Conservation (phyloP, 768 basidiomycete species). For the Podaxis mareebaensis region DNA sequence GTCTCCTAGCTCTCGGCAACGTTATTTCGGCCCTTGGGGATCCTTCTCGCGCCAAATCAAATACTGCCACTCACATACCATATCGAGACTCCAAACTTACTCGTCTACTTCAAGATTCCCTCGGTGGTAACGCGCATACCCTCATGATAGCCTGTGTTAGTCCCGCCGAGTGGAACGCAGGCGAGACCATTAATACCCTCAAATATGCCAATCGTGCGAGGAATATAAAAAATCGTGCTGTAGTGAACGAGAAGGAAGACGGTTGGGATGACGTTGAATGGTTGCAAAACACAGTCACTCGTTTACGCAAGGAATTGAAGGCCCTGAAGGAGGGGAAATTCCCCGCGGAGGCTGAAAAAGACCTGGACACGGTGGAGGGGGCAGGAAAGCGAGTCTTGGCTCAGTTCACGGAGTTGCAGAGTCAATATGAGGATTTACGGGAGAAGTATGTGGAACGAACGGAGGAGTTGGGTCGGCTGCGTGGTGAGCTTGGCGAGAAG, state of each 20-base stretch:
- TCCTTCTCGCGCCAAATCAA: constrained; percentile 81
- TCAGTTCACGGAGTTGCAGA: constrained; percentile 83
- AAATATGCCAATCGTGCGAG: constrained; percentile 97
- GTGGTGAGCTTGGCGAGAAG: constrained; percentile 76
- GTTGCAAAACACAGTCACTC: constrained; percentile 83
- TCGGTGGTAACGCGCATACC: constrained; percentile 97
- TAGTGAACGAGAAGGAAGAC: constrained; percentile 91
- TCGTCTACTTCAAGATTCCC: constrained; percentile 91
- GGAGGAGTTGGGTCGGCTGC: constrained; percentile 80
- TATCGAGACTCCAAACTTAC: constrained; percentile 99
- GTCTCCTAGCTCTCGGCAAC: constrained; percentile 93
- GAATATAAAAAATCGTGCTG: constrained; percentile 95
- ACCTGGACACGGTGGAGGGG: constrained; percentile 49
- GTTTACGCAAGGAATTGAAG: constrained; percentile 87
- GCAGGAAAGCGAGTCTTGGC: constrained; percentile 75
- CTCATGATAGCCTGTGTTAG: constrained; percentile 99
- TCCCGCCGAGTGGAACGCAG: constrained; percentile 92
- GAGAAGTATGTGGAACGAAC: constrained; percentile 87
- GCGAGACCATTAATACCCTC: constrained; percentile 91
- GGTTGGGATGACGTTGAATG: constrained; percentile 99
- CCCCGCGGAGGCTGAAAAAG: constrained; percentile 28
- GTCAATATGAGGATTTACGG: constrained; percentile 81
- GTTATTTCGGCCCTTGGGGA: constrained; percentile 98
- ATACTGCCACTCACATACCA: constrained; percentile 87
- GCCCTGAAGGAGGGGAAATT: constrained; percentile 68